A percentile compares a stretch with the other conserved stretches of the same genome.
Conservation (phyloP, 2,329 filamentous ascomycete genomes). For the Piedraia hortae region DNA sequence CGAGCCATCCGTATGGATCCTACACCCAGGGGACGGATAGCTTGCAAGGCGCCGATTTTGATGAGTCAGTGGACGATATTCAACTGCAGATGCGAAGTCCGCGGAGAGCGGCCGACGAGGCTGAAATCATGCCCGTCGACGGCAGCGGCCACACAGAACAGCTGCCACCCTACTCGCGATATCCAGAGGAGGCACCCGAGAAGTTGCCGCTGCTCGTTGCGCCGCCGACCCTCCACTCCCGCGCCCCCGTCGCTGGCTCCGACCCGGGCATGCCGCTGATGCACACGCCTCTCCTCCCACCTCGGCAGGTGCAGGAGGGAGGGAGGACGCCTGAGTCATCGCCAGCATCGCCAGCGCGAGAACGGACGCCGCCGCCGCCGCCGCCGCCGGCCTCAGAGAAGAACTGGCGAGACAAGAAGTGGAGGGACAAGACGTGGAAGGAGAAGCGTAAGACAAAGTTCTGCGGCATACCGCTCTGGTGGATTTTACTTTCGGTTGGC, state of each 20-base stretch:
- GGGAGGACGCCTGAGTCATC: constrained; percentile 4
- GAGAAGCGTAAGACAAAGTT: constrained; percentile 13
- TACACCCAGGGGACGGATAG: too few species aligned
- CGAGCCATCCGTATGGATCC: constrained; percentile 64
- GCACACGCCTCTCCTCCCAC: constrained; percentile 10
- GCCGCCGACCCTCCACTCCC: constrained; percentile 10
- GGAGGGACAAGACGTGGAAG: constrained; percentile 14
- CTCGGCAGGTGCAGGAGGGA: constrained; percentile 13
- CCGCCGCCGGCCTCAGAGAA: neutral
- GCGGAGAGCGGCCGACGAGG: too few species aligned
- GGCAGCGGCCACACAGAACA: constrained; percentile 81
- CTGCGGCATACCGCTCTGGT: constrained; percentile 13
- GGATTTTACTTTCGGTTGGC: constrained; percentile 8
- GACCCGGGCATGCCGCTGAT: constrained; percentile 12
- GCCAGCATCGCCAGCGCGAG: constrained; percentile 2
- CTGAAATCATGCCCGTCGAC: too few species aligned
- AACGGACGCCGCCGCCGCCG: constrained; percentile 1
- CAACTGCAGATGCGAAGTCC: too few species aligned
- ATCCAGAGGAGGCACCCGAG: constrained; percentile 39
- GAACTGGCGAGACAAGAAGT: constrained; percentile 7
- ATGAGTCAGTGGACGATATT: too few species aligned
- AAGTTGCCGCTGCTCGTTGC: constrained; percentile 23
- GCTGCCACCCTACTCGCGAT: constrained; percentile 71
- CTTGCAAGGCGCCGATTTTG: too few species aligned
- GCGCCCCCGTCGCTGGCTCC: constrained; percentile 11